A percentile compares a stretch with the other conserved stretches of the same genome.
Evolutionary conservation across 1,284 basidiomycete genomes (phyloP).

Genomic region (Fomitiporia mediterranea): DNA sequence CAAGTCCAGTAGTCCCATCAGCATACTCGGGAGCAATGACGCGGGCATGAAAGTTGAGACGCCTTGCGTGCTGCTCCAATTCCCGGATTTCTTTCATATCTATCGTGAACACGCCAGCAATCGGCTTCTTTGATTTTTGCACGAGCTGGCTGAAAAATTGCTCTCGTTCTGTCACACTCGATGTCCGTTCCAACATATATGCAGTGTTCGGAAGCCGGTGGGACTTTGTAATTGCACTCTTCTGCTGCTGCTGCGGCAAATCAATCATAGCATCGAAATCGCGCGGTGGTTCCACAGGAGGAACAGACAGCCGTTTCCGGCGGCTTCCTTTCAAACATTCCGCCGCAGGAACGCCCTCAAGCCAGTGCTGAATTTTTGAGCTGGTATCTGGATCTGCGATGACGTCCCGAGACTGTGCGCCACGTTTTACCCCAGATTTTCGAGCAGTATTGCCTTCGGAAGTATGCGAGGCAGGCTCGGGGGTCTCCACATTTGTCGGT

Average conservation of each 20-base stretch:
- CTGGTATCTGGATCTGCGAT: slow-evolving; percentile 2
- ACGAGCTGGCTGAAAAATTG: slow-evolving; percentile 10
- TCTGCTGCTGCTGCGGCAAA: neutral
- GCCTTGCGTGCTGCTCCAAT: slow-evolving; percentile 12
- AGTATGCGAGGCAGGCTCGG: slow-evolving; percentile 12
- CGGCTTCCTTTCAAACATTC: neutral
- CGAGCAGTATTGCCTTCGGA: slow-evolving; percentile 13
- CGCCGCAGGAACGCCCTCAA: slow-evolving; percentile 9
- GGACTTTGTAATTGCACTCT: neutral
- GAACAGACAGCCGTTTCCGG: neutral
- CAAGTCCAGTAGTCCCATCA: slow-evolving; percentile 12
- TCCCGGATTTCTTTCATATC: slow-evolving; percentile 14
- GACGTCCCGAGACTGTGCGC: slow-evolving; percentile 7
- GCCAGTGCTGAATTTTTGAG: slow-evolving; percentile 14
- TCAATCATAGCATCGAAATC: slow-evolving; percentile 5
- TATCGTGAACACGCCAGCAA: slow-evolving; percentile 15
- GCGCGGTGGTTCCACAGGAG: neutral
- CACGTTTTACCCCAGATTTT: slow-evolving; percentile 10
- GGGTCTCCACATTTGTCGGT: slow-evolving; percentile 5
- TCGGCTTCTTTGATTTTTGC: slow-evolving; percentile 12
- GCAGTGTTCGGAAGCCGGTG: neutral
- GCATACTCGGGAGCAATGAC: slow-evolving; percentile 13
- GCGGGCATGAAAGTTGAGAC: slow-evolving; percentile 13
- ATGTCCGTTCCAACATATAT: slow-evolving; percentile 4
- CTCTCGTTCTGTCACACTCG: slow-evolving; percentile 7